Conservation (phyloP, 306 rosid species). For the Corylus avellana region DNA sequence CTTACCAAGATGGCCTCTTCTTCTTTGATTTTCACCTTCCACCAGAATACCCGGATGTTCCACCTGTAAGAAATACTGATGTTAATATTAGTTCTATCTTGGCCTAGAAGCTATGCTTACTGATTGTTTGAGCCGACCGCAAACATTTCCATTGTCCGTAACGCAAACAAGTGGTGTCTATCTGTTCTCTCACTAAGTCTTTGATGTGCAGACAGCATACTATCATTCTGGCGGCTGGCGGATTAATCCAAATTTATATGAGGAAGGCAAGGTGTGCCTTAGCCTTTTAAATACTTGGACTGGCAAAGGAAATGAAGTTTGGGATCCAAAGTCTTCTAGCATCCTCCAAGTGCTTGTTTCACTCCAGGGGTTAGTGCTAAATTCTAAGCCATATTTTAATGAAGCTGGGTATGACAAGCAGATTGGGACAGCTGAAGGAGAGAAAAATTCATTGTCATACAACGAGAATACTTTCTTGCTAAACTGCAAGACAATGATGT, state of each 20-base stretch:
- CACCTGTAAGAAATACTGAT: conserved; percentile 71
- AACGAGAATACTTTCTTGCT: conserved; percentile 90
- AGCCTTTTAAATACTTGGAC: conserved; percentile 99
- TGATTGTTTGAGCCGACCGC: background rate
- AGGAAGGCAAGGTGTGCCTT: conserved; percentile 99
- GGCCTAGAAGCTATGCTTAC: background rate
- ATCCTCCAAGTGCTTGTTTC: conserved; percentile 98
- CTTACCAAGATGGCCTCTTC: conserved; percentile 99
- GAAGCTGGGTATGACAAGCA: conserved; percentile 99
- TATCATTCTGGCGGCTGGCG: conserved; percentile 99
- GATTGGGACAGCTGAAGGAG: conserved; percentile 97
- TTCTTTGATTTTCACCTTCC: conserved; percentile 99
- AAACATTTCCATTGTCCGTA: background rate
- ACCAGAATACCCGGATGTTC: conserved; percentile 93
- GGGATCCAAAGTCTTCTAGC: conserved; percentile 98
- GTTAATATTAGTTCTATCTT: conserved; percentile 17
- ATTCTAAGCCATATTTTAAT: conserved; percentile 93
- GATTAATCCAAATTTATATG: conserved; percentile 91
- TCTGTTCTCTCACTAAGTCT: conserved; percentile 36
- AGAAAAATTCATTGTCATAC: conserved; percentile 93
- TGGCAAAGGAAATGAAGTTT: conserved; percentile 98
- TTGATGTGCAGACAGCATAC: conserved; percentile 82
- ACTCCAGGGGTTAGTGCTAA: conserved; percentile 92
- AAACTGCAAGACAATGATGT: conserved; percentile 94
- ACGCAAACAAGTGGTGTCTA: conserved; percentile 2